Evolutionary conservation across 805 yeast species (phyloP), one percentile per base, ranked within the genome.

Genomic region (Saccharomycopsis sp.): DNA sequence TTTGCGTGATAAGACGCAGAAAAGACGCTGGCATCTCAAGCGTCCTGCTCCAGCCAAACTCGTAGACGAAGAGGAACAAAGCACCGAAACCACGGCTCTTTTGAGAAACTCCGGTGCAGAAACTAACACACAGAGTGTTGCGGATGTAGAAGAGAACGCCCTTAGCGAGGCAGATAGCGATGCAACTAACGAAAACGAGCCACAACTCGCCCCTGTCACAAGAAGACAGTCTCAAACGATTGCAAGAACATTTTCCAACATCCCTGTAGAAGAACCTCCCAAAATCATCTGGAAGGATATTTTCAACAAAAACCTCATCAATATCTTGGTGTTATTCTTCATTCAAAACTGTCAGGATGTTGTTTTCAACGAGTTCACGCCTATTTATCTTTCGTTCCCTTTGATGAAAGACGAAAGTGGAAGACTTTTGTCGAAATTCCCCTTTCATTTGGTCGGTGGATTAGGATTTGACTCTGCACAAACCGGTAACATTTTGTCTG

Each of bases 331-430:
- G 62, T 70, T 81, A 15, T 74, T 49, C 14, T 58, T 58, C 51
- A 22, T 58, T 24, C 58, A 55, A 19, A 38, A 49, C 15, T 24
- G 80, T 53, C 84, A 80, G 64, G 66, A 72, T 15, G 70, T 78
- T 14, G 82, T 81, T 2, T 79, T 72, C 65, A 74, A 77, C 29
- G 86, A 83, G 66, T 79, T 83, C 56, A 65, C 83, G 52, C 87
- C 87, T 0, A 77, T 83, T 2, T 77, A 78, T 57, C 69, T 82
- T 12, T 82, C 85, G 1, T 69, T 69, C 61, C 69, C 67, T 52
- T 59, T 68, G 42, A 66, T 66, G 12, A 66, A 60, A 52, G 69
- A 66, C 50, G 58, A 62, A 12, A 62, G 66, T 3, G 69, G 69
- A 20, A 58, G 58, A 2, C 56, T 68, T 54, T 54, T 59, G 14